Evolutionary conservation across 805 yeast genomes (phyloP).

Genomic region (Candida loeiensis): DNA sequence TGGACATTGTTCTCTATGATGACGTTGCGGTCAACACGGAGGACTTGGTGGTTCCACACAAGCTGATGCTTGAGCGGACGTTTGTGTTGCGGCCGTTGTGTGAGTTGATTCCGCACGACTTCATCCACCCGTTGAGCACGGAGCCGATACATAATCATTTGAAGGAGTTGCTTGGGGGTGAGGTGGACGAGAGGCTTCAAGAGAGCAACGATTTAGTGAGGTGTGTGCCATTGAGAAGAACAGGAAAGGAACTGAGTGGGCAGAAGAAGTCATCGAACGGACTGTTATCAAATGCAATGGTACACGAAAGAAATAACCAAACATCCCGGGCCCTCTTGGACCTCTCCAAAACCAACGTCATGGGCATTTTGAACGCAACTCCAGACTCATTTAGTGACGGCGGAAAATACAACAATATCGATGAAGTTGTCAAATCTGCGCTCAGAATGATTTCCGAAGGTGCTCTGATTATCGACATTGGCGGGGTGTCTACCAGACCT

Average conservation of each 20-base stretch:
- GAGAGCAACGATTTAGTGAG: conserved; percentile 49
- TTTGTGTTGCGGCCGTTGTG: conserved; percentile 88
- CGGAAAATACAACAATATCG: conserved; percentile 40
- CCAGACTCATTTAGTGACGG: conserved; percentile 98
- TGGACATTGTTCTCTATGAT: conserved; percentile 80
- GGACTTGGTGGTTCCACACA: conserved; percentile 77
- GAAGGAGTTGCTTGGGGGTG: conserved; percentile 39
- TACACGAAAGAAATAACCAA: conserved; percentile 17
- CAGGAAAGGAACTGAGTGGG: too few species aligned
- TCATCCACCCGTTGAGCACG: conserved; percentile 79
- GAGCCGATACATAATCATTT: conserved; percentile 74
- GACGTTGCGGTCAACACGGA: conserved; percentile 50
- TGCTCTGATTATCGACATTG: conserved; percentile 81
- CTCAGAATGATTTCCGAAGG: conserved; percentile 51
- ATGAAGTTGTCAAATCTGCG: conserved; percentile 44
- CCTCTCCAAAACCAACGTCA: conserved; percentile 63
- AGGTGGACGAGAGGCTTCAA: conserved; percentile 42
- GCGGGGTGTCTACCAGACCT: conserved; percentile 94
- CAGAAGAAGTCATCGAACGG: too few species aligned
- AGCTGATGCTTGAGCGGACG: conserved; percentile 80
- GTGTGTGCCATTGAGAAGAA: too few species aligned
- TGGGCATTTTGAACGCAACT: conserved; percentile 88
- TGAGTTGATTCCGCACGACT: conserved; percentile 68
- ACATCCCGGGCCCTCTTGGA: conserved; percentile 25
- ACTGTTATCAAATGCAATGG: too few species aligned